Evolutionary conservation across 2,329 filamentous ascomycete genomes (phyloP), one percentile per base, ranked within the genome.

Genomic region (Dothideomycetes sp.): DNA sequence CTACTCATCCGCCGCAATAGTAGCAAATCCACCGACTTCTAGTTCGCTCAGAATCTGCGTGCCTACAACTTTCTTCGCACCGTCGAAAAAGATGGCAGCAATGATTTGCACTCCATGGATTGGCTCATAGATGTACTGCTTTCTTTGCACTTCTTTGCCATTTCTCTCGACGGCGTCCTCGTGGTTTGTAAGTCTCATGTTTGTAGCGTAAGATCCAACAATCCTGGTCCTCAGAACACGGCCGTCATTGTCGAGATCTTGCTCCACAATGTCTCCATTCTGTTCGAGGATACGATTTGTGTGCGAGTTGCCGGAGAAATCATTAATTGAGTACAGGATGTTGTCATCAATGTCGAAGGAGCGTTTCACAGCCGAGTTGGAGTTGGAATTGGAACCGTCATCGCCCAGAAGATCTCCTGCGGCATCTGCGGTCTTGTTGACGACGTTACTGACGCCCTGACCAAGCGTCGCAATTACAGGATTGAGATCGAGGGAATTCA

Each of bases 261-360:
- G 69, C 50, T 78, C 73, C 2, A 79, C 71, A 47, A 79, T 78
- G 48, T 78, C 76, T 24, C 75, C 75, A 3, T 78, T 62, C 49
- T 78, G 78, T 53, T 78, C 74, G 45, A 79, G 45, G 11, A 54
- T 39, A 11, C 47, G 47, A 54, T 78, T 77, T 24, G 70, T 76
- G 57, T 73, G 70, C 25, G 61, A 65, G 41, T 53, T 50, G 18
- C 50, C 51, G 4, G 62, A 62, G 54, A 76, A 79, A 61, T 79
- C 69, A 59, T 78, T 77, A 54, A 76, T 56, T 19, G 70, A 73
- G 58, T 74, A 78, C 23, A 80, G 67, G 45, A 79, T 71, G 53
- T 74, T 74, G 59, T 76, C 64, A 41, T 63, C 60, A 29, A 77
- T 57, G 33, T 73, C 67, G 57, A 68, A 71, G 40, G 59, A 57